phyloP scores from a whole-genome alignment of 352 stramenopile genomes.

The Aphanomyces invadans region DNA sequence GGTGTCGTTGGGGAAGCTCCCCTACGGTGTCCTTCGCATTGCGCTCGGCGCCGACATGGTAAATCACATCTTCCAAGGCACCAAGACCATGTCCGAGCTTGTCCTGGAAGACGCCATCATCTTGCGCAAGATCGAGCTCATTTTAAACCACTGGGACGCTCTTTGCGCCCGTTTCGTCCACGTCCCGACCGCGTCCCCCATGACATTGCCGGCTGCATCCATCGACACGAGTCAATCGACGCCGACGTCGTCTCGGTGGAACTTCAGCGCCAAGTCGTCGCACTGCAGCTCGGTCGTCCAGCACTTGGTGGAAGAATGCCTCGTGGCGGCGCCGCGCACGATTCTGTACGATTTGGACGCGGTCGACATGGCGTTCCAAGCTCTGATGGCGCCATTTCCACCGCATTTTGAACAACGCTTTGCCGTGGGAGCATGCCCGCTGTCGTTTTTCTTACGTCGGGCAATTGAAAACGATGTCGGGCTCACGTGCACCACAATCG shows the following conservation, averaged over 20 bases:
- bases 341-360: constrained; percentile 80
- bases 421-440: constrained; percentile 82
- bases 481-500: constrained; percentile 38
- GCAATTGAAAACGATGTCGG: constrained; percentile 33
- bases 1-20: constrained; percentile 61
- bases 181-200: not conserved
- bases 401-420: constrained; percentile 83
- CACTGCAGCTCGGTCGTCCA: constrained; percentile 25
- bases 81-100: constrained; percentile 34
- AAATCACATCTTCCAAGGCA: constrained; percentile 48
- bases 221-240: constrained; percentile 34
- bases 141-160: constrained; percentile 58
- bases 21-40: constrained; percentile 64
- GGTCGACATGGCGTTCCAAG: constrained; percentile 79
- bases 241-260: constrained; percentile 55
- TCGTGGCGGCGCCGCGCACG: constrained; percentile 47
- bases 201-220: constrained; percentile 32
- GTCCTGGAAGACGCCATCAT: constrained; percentile 47
- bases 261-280: constrained; percentile 64
- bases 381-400: constrained; percentile 70
- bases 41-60: constrained; percentile 84
- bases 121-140: constrained; percentile 58
- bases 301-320: constrained; percentile 26
- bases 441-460: constrained; percentile 70
- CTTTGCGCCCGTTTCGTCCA: constrained; percentile 47